These are phyloP conservation scores for Mycena polygramma DNA, from an alignment of 768 basidiomycete genomes.

Conservation along the genomic window DNA sequence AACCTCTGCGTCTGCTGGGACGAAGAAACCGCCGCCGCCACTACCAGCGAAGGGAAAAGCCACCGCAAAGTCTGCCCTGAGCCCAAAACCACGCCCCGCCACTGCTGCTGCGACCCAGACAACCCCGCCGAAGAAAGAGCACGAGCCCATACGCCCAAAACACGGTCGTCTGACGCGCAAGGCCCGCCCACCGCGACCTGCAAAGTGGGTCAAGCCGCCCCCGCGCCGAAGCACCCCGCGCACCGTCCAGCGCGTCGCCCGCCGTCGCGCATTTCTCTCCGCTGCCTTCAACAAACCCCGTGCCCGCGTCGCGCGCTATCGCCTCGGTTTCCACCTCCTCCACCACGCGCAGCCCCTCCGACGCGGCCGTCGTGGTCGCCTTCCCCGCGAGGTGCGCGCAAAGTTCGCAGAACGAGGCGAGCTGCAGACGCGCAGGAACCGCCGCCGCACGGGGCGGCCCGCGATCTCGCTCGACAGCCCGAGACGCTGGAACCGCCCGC, in stretches of 20 bases:
- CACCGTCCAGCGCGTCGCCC: conserved; percentile 8
- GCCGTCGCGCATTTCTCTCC: conserved; percentile 5
- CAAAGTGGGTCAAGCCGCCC: conserved; percentile 28
- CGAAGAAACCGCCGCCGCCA: conserved; percentile 11
- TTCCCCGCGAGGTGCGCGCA: conserved; percentile 16
- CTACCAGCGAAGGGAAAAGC: not conserved
- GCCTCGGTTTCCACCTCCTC: conserved; percentile 35
- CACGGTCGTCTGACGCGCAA: conserved; percentile 35
- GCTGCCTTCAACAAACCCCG: conserved; percentile 1
- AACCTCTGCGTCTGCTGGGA: conserved; percentile 6
- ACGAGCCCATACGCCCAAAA: conserved; percentile 20
- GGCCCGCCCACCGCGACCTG: conserved; percentile 24
- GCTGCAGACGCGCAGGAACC: conserved; percentile 48
- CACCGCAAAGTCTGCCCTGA: not conserved
- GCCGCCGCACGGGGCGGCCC: conserved; percentile 56
- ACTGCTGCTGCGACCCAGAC: not conserved
- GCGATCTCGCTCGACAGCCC: conserved; percentile 65
- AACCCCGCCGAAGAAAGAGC: conserved; percentile 5
- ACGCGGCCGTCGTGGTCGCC: conserved; percentile 24
- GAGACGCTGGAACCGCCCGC: conserved; percentile 74
- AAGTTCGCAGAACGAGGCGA: conserved; percentile 27
- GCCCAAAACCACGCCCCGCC: conserved; percentile 1
- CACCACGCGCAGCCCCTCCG: conserved; percentile 21
- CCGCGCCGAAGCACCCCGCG: conserved; percentile 15
- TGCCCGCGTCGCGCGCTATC: conserved; percentile 27